phyloP scores from a whole-genome alignment of 805 yeast species.

The Cephaloascus albidus region DNA sequence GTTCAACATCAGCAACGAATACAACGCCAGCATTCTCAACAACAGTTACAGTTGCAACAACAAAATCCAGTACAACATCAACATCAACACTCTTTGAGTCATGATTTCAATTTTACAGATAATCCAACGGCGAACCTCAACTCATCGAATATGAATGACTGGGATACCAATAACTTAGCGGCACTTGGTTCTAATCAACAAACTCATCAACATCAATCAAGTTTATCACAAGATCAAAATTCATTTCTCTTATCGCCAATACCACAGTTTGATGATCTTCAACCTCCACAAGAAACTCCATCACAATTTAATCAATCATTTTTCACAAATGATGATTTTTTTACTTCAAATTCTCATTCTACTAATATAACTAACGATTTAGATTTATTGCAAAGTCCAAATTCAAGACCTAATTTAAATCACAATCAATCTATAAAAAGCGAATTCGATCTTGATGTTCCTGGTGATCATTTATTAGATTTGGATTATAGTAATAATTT shows the following conservation, averaged over 20 bases:
- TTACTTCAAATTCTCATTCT: background rate
- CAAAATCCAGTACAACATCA: background rate
- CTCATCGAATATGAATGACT: background rate
- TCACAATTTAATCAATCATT: background rate
- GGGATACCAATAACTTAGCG: background rate
- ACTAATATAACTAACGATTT: background rate
- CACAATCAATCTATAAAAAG: background rate
- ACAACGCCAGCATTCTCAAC: background rate
- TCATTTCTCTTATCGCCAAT: background rate
- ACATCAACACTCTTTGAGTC: background rate
- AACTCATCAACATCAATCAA: background rate
- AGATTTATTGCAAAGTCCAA: background rate
- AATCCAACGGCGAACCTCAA: background rate
- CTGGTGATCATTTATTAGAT: background rate
- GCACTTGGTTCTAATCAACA: background rate
- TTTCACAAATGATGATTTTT: background rate
- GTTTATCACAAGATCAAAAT: background rate
- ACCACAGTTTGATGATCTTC: background rate
- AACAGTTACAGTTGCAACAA: background rate
- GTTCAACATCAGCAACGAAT: background rate
- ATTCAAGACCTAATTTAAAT: background rate
- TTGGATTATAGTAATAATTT: background rate
- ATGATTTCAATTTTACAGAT: background rate
- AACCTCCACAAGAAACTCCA: background rate
- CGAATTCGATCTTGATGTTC: background rate